Evolutionary conservation across 108 stramenopile genomes (phyloP), one percentile per base, ranked within the genome.

Genomic region (Parietichytrium sp.): DNA sequence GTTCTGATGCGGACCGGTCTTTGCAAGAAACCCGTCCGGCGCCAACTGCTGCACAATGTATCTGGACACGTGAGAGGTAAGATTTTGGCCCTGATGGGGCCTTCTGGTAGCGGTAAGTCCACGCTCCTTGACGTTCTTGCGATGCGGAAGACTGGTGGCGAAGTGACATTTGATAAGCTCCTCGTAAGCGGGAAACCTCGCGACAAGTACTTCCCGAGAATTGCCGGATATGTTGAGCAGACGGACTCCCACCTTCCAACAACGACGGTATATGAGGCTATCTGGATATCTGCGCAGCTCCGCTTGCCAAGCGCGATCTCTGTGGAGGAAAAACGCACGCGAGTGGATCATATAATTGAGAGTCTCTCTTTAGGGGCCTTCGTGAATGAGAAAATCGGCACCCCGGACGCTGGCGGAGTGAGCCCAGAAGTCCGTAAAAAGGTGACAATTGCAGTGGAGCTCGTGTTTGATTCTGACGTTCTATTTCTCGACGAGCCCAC

Each of bases 221-320:
- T 25, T 33, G 90, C 91, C 10, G 94, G 94, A 16, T 96, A 94
- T 54, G 93, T 94, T 8, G 93, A 94, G 81, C 96, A 97, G 79
- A 91, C 93, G 54, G 95, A 96, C 84, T 85, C 92, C 15, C 94
- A 94, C 81, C 82, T 88, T 50, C 90, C 93, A 15, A 87, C 91
- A 27, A 80, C 92, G 50, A 96, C 94, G n/a, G 93, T 95, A 33
- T 54, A 85, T 26, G 94, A 96, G 82, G 92, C 93, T 4, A 88
- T 95, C 8, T 81, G 88, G 16, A 95, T 95, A 83, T 93, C 92
- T 20, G 96, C 93, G 20, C 79, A 86, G 15, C 87, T 95, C 36
- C 88, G 95, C 20, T 90, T 95, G 23, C 3, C 61, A 0, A 91
- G 89, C 55, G 84, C 51, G 3, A 81, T 90, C 25, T 86, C 87